Evolutionary conservation across 805 yeast genomes (phyloP), one percentile per base, ranked within the genome.

Genomic region (Clavispora phyllophila): DNA sequence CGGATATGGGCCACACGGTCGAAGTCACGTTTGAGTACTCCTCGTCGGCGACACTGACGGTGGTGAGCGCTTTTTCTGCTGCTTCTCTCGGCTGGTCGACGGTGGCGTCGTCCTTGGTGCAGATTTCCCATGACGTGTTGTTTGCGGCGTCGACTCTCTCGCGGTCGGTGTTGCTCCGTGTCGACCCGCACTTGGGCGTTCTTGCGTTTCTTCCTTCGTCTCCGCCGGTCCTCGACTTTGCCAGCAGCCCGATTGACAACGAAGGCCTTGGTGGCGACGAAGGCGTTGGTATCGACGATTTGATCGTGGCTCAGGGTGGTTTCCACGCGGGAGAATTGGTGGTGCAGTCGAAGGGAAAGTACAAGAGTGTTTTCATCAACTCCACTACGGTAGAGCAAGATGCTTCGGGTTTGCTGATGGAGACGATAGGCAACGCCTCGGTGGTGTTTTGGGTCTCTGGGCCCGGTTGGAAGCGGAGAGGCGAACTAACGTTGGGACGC

Each of bases 251-350:
- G 5, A 14, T 14, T 8, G 27, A n/a, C n/a, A n/a, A n/a, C n/a
- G n/a, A n/a, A n/a, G n/a, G n/a, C n/a, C n/a, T n/a, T n/a, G n/a
- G n/a, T n/a, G n/a, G n/a, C n/a, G n/a, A n/a, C n/a, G n/a, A n/a
- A n/a, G n/a, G n/a, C n/a, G n/a, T n/a, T n/a, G n/a, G n/a, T n/a
- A n/a, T n/a, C n/a, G n/a, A n/a, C 3, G 46, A 47, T 3, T 13
- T 64, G 4, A 44, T 58, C 15, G 41, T 59, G 12, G 59, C 66
- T 33, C 67, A 61, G 39, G 71, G 72, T 12, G 70, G 70, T 1
- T 59, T 61, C 43, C 56, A 63, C 20, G 56, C 62, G 36, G 68
- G 70, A 2, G 70, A 67, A 38, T 45, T 61, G 35, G 20, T 20
- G 6, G 23, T 33, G 17, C 15, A 9, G 4, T n/a, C 36, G 7